These are phyloP conservation scores for Candida labiduridarum DNA, from an alignment of 1,139 yeast species.

Conservation along the genomic window DNA sequence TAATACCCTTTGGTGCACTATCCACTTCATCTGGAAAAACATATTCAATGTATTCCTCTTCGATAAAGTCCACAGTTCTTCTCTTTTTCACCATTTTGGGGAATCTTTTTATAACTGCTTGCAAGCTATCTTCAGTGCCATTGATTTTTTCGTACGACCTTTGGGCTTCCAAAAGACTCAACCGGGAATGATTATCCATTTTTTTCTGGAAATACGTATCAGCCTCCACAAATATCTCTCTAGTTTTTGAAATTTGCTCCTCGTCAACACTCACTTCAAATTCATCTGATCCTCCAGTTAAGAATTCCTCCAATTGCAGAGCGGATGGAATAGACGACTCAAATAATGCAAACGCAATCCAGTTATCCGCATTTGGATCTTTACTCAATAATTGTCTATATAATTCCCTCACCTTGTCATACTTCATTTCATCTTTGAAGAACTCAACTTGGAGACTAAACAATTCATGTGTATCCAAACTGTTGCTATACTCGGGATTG, in stretches of 20 bases:
- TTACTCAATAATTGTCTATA: conserved; percentile 47
- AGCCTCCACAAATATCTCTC: conserved; percentile 62
- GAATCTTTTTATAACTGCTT: conserved; percentile 44
- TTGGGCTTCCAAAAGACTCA: conserved; percentile 63
- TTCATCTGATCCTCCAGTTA: conserved; percentile 45
- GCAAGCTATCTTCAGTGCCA: conserved; percentile 50
- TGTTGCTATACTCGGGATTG: conserved; percentile 15
- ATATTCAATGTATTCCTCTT: conserved; percentile 63
- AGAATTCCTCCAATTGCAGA: conserved; percentile 46
- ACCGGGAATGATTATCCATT: conserved; percentile 47
- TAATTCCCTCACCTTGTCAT: conserved; percentile 56
- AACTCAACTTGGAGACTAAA: conserved; percentile 59
- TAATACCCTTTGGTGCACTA: conserved; percentile 26
- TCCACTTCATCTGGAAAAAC: conserved; percentile 61
- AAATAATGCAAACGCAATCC: conserved; percentile 73
- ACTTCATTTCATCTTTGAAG: conserved; percentile 61
- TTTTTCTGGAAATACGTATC: conserved; percentile 42
- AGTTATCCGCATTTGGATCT: conserved; percentile 40
- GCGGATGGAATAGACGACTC: conserved; percentile 69
- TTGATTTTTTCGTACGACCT: conserved; percentile 63
- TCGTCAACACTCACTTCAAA: conserved; percentile 56
- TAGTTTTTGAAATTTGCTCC: conserved; percentile 51
- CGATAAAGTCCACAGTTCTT: conserved; percentile 43
- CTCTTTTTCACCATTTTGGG: conserved; percentile 61
- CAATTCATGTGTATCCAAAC: conserved; percentile 24